Evolutionary conservation across 768 basidiomycete species (phyloP), one percentile per base, ranked within the genome.

Genomic region (Hydnomerulius pinastri): DNA sequence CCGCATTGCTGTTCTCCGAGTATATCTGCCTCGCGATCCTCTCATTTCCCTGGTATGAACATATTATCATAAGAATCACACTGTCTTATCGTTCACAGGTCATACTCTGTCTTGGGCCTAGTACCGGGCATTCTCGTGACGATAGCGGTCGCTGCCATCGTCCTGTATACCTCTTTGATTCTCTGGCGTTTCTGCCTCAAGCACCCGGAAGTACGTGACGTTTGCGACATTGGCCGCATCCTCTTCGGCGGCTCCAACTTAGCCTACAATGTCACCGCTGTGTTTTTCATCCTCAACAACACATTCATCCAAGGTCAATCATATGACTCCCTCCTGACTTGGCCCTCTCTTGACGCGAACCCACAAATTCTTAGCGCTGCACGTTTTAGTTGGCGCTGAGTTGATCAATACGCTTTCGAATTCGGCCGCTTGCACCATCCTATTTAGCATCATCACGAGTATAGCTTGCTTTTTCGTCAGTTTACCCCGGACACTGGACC

Each of bases 251-350:
- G 77, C 28, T 77, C 77, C 0, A 54, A 74, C 35, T 50, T 72
- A 38, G 79, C 77, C 3, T 80, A 78, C 62, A 77, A 80, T 43
- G 54, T 73, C 27, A 80, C 79, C 1, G 75, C 73, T 3, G 63
- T 78, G 25, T 77, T 82, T 67, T 76, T 82, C 59, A 64, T 81
- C 40, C 61, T 78, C 37, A 82, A 82, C 65, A 82, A 80, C 59
- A 77, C 76, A 15, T 79, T 79, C 65, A 79, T 78, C 33, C 76
- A 77, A 71, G 78, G 77, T 68, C 17, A 4, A 55, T 49, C 12
- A 18, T 17, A 12, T 27, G 15, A 48, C 17, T n/a, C 4, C 17
- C 17, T 28, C 49, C 30, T 6, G 23, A 12, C 27, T n/a, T n/a
- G n/a, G n/a, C n/a, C n/a, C n/a, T n/a, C n/a, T n/a, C n/a, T n/a